Conservation (phyloP, 164 flowering plant species). For the Chimonanthus salicifolius region DNA sequence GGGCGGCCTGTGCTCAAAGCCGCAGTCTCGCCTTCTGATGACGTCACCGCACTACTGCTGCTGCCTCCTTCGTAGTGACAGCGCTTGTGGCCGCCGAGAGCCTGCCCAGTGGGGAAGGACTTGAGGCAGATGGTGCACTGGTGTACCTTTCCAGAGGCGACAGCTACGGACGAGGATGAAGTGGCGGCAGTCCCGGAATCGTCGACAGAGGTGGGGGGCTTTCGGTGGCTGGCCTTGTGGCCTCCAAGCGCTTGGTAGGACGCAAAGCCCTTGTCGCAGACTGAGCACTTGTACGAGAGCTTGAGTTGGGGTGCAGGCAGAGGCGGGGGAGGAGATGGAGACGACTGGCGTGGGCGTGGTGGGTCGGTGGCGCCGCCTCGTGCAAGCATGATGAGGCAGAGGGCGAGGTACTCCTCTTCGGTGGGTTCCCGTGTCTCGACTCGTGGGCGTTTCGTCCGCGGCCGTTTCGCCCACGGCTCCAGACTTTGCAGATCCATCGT, state of each 20-base stretch:
- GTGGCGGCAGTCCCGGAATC: conserved; percentile 5
- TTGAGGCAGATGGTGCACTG: conserved; percentile 55
- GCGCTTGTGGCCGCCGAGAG: conserved; percentile 68
- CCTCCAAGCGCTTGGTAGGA: conserved; percentile 92
- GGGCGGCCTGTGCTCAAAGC: conserved; percentile 16
- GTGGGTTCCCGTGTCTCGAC: conserved; percentile 10
- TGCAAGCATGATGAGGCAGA: conserved; percentile 64
- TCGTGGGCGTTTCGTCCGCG: conserved; percentile 47
- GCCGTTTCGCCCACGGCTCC: conserved; percentile 39
- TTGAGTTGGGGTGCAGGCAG: conserved; percentile 13
- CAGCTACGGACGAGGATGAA: not conserved
- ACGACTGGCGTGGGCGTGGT: not conserved
- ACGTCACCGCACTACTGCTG: not conserved
- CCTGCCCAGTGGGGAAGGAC: conserved; percentile 57
- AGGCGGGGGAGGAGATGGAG: conserved; percentile 1
- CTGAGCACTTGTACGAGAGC: conserved; percentile 45
- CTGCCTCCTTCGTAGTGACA: conserved; percentile 55
- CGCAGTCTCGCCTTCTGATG: conserved; percentile 9
- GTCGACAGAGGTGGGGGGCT: conserved; percentile 18
- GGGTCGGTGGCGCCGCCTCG: conserved; percentile 21
- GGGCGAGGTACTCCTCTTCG: conserved; percentile 58
- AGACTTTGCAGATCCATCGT: too few relatives aligned
- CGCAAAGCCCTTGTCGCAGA: conserved; percentile 60
- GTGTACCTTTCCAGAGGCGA: conserved; percentile 23
- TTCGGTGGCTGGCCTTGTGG: conserved; percentile 88